phyloP scores from a whole-genome alignment of 257 asterid species.

The Cynanchum wilfordii region DNA sequence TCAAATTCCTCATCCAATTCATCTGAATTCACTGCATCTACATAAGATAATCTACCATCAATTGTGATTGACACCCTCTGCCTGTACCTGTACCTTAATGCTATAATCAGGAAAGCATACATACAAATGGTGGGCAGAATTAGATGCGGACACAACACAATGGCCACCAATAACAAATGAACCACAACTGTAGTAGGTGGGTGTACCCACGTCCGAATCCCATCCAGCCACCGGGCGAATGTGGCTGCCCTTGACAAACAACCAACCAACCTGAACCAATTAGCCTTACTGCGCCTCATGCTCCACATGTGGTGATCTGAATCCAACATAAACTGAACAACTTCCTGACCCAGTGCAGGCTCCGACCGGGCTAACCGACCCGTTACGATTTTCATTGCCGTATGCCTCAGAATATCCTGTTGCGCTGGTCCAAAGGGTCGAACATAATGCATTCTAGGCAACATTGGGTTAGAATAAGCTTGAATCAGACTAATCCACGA shows the following conservation, averaged over 20 bases:
- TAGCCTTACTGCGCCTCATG: constrained; percentile 90
- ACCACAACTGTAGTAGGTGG: constrained; percentile 65
- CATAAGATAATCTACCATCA: constrained; percentile 56
- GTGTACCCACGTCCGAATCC: constrained; percentile 60
- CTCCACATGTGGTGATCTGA: constrained; percentile 86
- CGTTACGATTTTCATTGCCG: constrained; percentile 71
- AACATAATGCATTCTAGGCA: constrained; percentile 88
- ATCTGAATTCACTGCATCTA: constrained; percentile 62
- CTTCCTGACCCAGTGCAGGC: constrained; percentile 80
- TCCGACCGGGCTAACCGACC: constrained; percentile 72
- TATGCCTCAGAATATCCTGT: constrained; percentile 70
- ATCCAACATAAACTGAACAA: constrained; percentile 83
- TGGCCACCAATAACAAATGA: constrained; percentile 54
- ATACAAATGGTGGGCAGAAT: constrained; percentile 58
- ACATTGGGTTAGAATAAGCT: constrained; percentile 63
- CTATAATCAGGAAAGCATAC: constrained; percentile 63
- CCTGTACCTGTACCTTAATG: constrained; percentile 50
- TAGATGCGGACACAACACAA: constrained; percentile 70
- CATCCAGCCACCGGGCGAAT: constrained; percentile 61
- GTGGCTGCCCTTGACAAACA: constrained; percentile 69
- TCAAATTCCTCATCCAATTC: constrained; percentile 88
- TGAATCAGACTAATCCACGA: constrained; percentile 79
- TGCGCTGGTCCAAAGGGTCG: constrained; percentile 83
- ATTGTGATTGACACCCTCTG: constrained; percentile 47
- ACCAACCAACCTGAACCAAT: constrained; percentile 79